Evolutionary conservation across 225 moss, liverwort and hornwort genomes (phyloP).

Genomic region (Climacium dendroides): DNA sequence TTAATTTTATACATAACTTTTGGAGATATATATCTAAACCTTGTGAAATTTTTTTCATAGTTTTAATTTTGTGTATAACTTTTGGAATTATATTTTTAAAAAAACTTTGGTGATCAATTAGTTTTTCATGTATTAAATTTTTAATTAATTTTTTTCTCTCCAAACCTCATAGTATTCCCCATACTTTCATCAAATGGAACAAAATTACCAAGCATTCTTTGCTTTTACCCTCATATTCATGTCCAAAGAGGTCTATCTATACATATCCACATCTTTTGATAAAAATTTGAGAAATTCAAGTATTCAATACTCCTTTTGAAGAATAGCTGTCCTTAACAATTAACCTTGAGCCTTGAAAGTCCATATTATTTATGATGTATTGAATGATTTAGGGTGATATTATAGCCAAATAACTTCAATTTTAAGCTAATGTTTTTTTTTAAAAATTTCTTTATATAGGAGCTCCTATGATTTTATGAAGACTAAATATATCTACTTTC

Average conservation of each 20-base stretch:
- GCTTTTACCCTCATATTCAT: not conserved
- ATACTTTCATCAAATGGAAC: not conserved
- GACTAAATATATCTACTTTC: not conserved
- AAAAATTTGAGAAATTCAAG: fast-evolving
- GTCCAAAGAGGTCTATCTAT: not conserved
- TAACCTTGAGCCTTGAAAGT: not conserved
- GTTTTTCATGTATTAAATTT: not conserved
- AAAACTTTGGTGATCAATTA: not conserved
- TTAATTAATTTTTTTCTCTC: not conserved
- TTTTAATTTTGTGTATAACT: not conserved
- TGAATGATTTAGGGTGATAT: not conserved
- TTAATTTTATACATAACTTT: not conserved
- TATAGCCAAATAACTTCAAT: not conserved
- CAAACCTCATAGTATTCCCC: fast-evolving
- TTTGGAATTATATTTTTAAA: not conserved
- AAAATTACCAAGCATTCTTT: no score
- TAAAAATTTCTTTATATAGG: no score
- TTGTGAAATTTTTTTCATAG: fast-evolving
- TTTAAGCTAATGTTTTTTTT: not conserved
- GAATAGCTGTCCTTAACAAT: not conserved
- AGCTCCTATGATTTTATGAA: no score
- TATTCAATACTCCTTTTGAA: fast-evolving
- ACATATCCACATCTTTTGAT: not conserved
- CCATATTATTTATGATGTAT: not conserved
- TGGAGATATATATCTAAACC: not conserved